Evolutionary conservation across 2,329 filamentous ascomycete genomes (phyloP).

Genomic region (Calonectria hawksworthii): DNA sequence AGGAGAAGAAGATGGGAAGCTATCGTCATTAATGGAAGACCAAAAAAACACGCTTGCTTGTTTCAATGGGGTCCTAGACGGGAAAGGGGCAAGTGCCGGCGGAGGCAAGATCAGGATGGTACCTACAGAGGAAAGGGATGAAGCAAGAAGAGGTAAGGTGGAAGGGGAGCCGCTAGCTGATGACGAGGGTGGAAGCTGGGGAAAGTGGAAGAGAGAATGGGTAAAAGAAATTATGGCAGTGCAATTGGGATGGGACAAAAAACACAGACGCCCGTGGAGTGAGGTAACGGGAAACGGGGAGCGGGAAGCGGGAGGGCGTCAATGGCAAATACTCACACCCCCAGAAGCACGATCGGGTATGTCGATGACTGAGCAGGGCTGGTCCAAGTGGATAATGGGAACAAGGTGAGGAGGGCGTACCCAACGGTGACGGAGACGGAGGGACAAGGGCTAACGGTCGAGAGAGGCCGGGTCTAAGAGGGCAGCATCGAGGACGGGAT

Average conservation of each 20-base stretch:
- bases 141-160: slow-evolving; percentile 27
- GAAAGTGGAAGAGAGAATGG: slow-evolving; percentile 32
- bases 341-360: slow-evolving; percentile 41
- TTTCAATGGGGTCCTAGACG: neutral
- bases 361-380: slow-evolving; percentile 40
- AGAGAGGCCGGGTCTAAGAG: slow-evolving; percentile 35
- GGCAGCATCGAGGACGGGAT: slow-evolving; percentile 33
- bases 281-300: slow-evolving; percentile 25
- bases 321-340: slow-evolving; percentile 36
- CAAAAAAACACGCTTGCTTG: slow-evolving; percentile 25
- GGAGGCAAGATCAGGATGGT: slow-evolving; percentile 27
- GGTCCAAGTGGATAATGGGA: slow-evolving; percentile 30
- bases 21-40: slow-evolving; percentile 13
- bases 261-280: slow-evolving; percentile 31
- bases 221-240: slow-evolving; percentile 26
- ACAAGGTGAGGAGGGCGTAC: slow-evolving; percentile 25
- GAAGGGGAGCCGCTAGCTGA: slow-evolving; percentile 19
- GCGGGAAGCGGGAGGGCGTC: slow-evolving; percentile 26
- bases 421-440: slow-evolving; percentile 37
- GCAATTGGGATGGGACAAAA: slow-evolving; percentile 37
- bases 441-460: slow-evolving; percentile 30
- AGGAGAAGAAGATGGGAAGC: neutral
- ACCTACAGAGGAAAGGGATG: slow-evolving; percentile 36
- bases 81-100: slow-evolving; percentile 15
- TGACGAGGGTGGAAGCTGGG: slow-evolving; percentile 24